A percentile compares a stretch with the other conserved stretches of the same genome.
Conservation (phyloP, 2,329 filamentous ascomycete species). For the Arthrobotrys sphaeroides region DNA sequence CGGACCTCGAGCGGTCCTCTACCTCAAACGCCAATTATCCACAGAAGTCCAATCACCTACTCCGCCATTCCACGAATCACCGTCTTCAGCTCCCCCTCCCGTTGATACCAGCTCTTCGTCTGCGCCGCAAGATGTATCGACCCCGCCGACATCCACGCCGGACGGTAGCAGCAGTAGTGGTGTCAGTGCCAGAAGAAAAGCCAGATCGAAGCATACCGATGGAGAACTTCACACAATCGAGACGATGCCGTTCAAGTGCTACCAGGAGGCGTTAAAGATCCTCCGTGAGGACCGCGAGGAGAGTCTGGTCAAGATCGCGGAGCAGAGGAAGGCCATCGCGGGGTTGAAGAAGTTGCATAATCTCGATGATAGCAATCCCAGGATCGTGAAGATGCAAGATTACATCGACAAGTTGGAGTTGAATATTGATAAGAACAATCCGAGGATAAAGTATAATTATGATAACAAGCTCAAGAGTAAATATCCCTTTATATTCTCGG, state of each 20-base stretch:
- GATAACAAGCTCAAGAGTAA: constrained; percentile 40
- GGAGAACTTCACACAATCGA: constrained; percentile 67
- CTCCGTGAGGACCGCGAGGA: constrained; percentile 80
- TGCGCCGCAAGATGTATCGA: constrained; percentile 66
- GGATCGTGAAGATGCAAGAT: constrained; percentile 74
- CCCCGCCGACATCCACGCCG: background rate
- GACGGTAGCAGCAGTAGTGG: too few species aligned
- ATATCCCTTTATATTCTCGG: background rate
- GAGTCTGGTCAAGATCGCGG: constrained; percentile 78
- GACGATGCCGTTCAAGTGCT: constrained; percentile 94
- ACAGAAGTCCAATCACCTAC: constrained; percentile 43
- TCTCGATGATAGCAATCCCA: constrained; percentile 72
- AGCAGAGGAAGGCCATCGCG: constrained; percentile 74
- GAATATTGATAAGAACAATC: constrained; percentile 50
- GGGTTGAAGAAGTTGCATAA: constrained; percentile 69
- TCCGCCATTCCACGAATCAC: constrained; percentile 29
- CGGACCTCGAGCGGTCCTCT: constrained; percentile 18
- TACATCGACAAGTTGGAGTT: constrained; percentile 84
- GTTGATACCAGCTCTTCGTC: background rate
- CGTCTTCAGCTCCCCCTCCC: constrained; percentile 35
- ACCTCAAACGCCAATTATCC: constrained; percentile 38
- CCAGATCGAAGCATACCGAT: constrained; percentile 27
- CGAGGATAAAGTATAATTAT: constrained; percentile 51
- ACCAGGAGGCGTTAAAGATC: constrained; percentile 91
- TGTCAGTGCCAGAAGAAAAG: background rate